Conservation (phyloP, 345 rosid species). For the Anastatica hierochuntica region DNA sequence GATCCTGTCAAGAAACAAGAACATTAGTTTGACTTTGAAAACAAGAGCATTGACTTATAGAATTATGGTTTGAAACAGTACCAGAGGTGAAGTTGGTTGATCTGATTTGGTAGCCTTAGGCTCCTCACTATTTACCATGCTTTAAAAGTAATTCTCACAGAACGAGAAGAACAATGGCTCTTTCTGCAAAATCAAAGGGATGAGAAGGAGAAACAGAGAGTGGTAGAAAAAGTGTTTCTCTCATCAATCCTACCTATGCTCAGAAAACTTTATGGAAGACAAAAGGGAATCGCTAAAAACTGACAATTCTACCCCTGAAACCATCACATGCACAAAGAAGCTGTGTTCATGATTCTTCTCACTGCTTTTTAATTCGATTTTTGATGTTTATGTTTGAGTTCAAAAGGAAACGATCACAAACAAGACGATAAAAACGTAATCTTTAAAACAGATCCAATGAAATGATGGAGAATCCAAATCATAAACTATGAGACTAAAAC, state of each 20-base stretch:
- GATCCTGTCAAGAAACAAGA: constrained; percentile 41
- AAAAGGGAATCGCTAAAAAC: constrained; percentile 15
- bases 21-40: constrained; percentile 7
- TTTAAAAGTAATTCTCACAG: neutral
- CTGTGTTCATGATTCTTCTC: constrained; percentile 8
- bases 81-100: constrained; percentile 54
- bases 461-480: no score
- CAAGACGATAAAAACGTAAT: no score
- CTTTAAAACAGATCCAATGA: no score
- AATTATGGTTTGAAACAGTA: constrained; percentile 17
- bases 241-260: neutral
- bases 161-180: constrained; percentile 1
- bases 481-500: no score
- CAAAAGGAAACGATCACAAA: neutral
- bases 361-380: neutral
- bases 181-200: constrained; percentile 5
- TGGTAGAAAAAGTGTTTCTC: constrained; percentile 34
- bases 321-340: constrained; percentile 12
- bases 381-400: neutral
- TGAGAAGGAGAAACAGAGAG: neutral
- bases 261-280: constrained; percentile 8
- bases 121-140: constrained; percentile 77
- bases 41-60: constrained; percentile 12
- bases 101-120: constrained; percentile 54
- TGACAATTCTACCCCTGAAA: constrained; percentile 39